Percentiles rank a stretch among this genome's conserved stretches.
phyloP scores from a whole-genome alignment of 2,329 filamentous ascomycete genomes.

The Alternaria consortialis region DNA sequence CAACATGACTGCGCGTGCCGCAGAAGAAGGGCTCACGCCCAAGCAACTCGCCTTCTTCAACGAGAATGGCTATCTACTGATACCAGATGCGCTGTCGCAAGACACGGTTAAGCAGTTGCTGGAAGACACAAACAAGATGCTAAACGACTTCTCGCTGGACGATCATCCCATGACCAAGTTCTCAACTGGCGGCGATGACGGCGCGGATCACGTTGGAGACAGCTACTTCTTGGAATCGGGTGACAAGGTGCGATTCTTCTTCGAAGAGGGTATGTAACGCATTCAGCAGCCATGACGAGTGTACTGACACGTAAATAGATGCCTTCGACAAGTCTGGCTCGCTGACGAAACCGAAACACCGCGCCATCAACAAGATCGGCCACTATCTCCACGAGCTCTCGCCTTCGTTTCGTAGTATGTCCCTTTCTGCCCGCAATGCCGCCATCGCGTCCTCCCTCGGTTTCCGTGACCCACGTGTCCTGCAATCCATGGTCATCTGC shows the following conservation, averaged over 20 bases:
- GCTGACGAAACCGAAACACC: slow-evolving; percentile 80
- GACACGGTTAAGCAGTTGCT: slow-evolving; percentile 74
- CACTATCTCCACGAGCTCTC: slow-evolving; percentile 60
- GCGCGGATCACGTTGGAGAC: slow-evolving; percentile 83
- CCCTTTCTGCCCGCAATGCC: slow-evolving; percentile 64
- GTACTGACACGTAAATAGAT: slow-evolving; percentile 58
- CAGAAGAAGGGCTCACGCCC: slow-evolving; percentile 68
- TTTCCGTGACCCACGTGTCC: slow-evolving; percentile 76
- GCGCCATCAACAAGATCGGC: slow-evolving; percentile 78
- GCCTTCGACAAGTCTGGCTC: slow-evolving; percentile 74
- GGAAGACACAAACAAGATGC: slow-evolving; percentile 75
- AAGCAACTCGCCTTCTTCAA: slow-evolving; percentile 77
- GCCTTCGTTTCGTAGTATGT: slow-evolving; percentile 59
- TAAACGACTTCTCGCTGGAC: slow-evolving; percentile 78
- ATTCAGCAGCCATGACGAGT: not conserved
- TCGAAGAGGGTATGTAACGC: slow-evolving; percentile 72
- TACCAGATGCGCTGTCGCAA: slow-evolving; percentile 77
- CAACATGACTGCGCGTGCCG: slow-evolving; percentile 27
- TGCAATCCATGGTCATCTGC: slow-evolving; percentile 98
- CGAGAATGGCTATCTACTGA: slow-evolving; percentile 87
- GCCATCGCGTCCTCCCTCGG: slow-evolving; percentile 75
- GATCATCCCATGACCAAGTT: slow-evolving; percentile 94
- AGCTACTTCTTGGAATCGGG: slow-evolving; percentile 91
- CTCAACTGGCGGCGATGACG: slow-evolving; percentile 77
- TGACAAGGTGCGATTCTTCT: slow-evolving; percentile 95